Evolutionary conservation across 2,329 filamentous ascomycete species (phyloP), one percentile per base, ranked within the genome.

Genomic region (Phaeosphaeriaceae sp.): DNA sequence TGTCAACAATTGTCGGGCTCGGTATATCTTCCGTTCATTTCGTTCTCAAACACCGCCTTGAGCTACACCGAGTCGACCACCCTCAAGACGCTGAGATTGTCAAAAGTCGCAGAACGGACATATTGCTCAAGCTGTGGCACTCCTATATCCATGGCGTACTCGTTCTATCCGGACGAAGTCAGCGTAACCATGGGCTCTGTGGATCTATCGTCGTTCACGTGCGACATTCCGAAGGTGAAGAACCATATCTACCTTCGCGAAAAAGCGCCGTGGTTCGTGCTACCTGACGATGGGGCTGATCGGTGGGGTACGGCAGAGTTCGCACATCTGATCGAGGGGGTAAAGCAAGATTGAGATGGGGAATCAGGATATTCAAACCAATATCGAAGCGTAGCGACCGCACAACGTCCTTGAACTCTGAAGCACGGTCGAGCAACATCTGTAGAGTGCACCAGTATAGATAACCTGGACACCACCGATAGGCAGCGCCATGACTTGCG

Each of bases 1-100:
- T 85, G 83, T 60, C 81, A 82, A 56, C 80, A 81, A 63, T 59
- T 82, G 41, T 80, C 82, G 1, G 82, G 83, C 13, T 79, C 77
- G 3, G 77, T 78, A 1, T 84, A 76, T 56, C 70, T 83, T 36
- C 74, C 78, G 3, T 84, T 82, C 58, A 72, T 75, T 7, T 58
- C 72, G 9, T 78, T 84, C 42, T 68, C 76, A 0, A 60, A 58
- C 40, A 55, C 63, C 7, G 60, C 72, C 24, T 60, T 84, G 44
- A 74, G 66, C 10, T 81, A 76, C 51, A 73, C 71, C 46, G 54
- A 62, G 22, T 52, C 63, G 10, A 57, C 74, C 21, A 74, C 70
- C 0, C 67, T 73, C 17, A 77, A 70, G 31, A 68, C 64, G 7
- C 69, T 78, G 40, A 68, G 60, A 21, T 76, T 81, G 13, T 81